Conservation (phyloP, 768 basidiomycete genomes). For the Saitozyma sp. region DNA sequence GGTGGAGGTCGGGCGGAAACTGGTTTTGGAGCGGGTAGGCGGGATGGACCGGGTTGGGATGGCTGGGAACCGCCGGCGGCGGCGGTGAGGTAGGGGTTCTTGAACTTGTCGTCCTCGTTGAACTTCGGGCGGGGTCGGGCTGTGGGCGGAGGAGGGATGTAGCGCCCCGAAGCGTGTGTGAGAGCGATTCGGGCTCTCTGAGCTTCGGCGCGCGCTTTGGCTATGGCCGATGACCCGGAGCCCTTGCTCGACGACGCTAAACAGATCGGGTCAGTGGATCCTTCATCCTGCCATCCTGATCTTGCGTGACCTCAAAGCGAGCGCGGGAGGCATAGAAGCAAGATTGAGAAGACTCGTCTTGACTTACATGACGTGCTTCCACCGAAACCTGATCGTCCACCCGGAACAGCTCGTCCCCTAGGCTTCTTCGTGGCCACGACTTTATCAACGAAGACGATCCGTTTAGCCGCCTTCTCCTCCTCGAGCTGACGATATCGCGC, state of each 20-base stretch:
- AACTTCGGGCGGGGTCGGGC: neutral
- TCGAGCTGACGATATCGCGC: slow-evolving; percentile 39
- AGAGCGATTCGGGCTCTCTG: slow-evolving; percentile 37
- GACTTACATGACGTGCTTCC: too few species aligned
- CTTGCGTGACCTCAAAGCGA: neutral
- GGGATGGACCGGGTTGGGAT: neutral
- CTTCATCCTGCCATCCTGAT: too few species aligned
- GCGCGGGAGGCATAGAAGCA: too few species aligned
- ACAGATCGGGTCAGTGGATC: neutral
- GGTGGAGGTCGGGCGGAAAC: slow-evolving; percentile 2
- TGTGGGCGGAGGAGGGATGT: slow-evolving; percentile 25
- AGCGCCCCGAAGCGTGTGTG: slow-evolving; percentile 39
- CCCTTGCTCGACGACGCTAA: neutral
- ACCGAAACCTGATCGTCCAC: too few species aligned
- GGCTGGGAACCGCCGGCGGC: neutral
- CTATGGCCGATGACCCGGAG: slow-evolving; percentile 8
- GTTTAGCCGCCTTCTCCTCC: slow-evolving; percentile 30
- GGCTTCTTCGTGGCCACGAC: slow-evolving; percentile 19
- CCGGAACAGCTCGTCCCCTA: neutral
- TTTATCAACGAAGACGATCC: slow-evolving; percentile 35
- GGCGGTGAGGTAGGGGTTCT: neutral
- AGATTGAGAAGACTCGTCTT: too few species aligned
- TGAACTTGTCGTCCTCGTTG: neutral
- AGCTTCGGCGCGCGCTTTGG: slow-evolving; percentile 35
- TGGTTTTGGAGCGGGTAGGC: neutral